Base-by-base conservation (phyloP, 1,284 basidiomycete species). In the Heimioporus punctisporus region DNA sequence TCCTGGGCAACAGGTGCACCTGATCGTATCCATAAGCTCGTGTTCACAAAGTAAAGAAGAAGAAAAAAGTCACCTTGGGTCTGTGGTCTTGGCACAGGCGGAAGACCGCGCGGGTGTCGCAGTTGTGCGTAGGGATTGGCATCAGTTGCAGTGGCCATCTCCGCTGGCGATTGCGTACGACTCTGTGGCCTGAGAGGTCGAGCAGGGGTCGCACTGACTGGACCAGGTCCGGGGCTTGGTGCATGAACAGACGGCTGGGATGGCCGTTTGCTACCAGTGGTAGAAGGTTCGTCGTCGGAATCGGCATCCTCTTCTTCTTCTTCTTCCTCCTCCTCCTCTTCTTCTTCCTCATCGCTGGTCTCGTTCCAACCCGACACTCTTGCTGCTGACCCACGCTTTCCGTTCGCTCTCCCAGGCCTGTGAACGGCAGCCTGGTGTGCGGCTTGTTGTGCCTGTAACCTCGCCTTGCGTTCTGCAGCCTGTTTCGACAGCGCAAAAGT, bases 401-500 rank as follows among this genome's bases (percentile, higher is more conserved):
- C 85, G 59, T 84, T 85, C n/a, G 77, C 73, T 59, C 88, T 78
- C 37, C 92, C 91, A 37, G 92, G 92, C 57, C 82, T 81, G 56
- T 86, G 83, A 48, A 79, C 82, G 23, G 89, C 92, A 28, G 86
- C 89, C 39, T 91, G 81, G 46, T 86, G 81, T 2, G 89, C 89
- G 42, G 87, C 88, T 64, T 92, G 87, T 63, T 93, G 88, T 23
- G 90, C 91, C 65, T 94, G 86, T 15, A 82, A 80, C 69, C 89
- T 91, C 14, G 90, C 89, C 63, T 92, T 91, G 50, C 94, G 82
- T 66, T 96, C 86, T 24, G 84, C 83, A 24, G 92, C 93, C 59
- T 88, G 84, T 65, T 83, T 89, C 17, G 90, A 91, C 1, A 88
- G 89, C 0, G 92, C 90, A 64, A 96, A 96, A 4, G 93, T 94